A percentile compares a stretch with the other conserved stretches of the same genome.
Conservation (phyloP, 768 basidiomycete genomes). For the Kwoniella sp. region DNA sequence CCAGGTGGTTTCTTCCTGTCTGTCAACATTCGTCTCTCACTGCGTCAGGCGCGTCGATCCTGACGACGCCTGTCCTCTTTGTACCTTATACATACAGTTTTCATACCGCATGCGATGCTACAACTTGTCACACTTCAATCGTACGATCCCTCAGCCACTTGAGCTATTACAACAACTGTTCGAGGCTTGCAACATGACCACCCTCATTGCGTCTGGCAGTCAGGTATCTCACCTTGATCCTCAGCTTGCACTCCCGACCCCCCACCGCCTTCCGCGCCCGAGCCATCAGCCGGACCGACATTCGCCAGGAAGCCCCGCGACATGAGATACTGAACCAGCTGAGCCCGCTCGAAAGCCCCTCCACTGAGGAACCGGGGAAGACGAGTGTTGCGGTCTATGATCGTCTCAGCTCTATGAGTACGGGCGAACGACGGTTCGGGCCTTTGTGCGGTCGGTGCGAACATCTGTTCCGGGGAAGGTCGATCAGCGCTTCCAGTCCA, state of each 20-base stretch:
- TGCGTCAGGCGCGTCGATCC: too few relatives aligned
- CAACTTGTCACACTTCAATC: too few relatives aligned
- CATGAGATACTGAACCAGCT: conserved; percentile 24
- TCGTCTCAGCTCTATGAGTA: conserved; percentile 14
- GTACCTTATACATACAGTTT: conserved; percentile 2
- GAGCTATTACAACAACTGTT: too few relatives aligned
- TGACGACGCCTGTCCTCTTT: too few relatives aligned
- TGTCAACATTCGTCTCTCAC: too few relatives aligned
- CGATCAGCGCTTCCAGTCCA: not conserved
- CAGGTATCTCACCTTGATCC: conserved; percentile 3
- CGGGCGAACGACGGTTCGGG: conserved; percentile 22
- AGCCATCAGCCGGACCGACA: conserved; percentile 1
- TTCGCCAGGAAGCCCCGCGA: conserved; percentile 9
- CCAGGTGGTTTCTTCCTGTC: too few relatives aligned
- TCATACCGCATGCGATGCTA: conserved; percentile 6
- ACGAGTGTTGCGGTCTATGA: conserved; percentile 27
- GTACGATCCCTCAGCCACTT: too few relatives aligned
- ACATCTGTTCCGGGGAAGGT: conserved; percentile 1
- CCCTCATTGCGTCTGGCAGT: conserved; percentile 13
- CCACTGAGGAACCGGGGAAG: conserved; percentile 10
- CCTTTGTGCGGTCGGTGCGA: conserved; percentile 9
- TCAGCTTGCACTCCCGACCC: not conserved
- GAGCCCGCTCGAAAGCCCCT: conserved; percentile 15
- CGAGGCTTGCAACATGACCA: too few relatives aligned
- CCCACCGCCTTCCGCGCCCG: not conserved